These are phyloP conservation scores for Strombidium stylifer DNA, from an alignment of 73 alveolate species.

Conservation along the genomic window DNA sequence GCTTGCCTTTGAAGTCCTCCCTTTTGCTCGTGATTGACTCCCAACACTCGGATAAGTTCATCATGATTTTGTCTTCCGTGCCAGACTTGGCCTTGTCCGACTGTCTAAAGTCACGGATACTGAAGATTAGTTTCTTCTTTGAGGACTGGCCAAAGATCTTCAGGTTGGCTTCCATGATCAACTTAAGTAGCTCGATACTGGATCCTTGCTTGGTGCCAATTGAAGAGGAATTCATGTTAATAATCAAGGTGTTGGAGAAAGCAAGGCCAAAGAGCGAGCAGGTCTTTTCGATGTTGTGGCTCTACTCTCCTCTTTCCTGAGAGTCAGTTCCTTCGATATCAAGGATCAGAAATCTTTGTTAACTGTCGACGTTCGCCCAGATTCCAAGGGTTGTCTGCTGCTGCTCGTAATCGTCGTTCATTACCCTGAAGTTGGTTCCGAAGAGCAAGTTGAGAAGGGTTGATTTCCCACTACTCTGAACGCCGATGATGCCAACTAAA, in stretches of 20 bases:
- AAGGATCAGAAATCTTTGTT: conserved; percentile 57
- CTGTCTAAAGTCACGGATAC: conserved; percentile 82
- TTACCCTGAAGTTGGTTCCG: conserved; percentile 65
- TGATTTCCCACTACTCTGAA: conserved; percentile 80
- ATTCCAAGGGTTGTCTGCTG: conserved; percentile 85
- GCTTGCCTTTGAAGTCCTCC: conserved; percentile 45
- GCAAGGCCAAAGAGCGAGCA: conserved; percentile 87
- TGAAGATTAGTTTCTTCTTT: conserved; percentile 77
- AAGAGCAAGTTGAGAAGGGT: conserved; percentile 77
- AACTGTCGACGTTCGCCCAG: conserved; percentile 44
- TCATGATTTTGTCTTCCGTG: conserved; percentile 59
- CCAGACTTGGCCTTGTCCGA: conserved; percentile 38
- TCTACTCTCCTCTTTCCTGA: conserved; percentile 84
- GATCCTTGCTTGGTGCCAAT: conserved; percentile 89
- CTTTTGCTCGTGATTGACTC: too few relatives aligned
- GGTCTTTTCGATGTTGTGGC: conserved; percentile 82
- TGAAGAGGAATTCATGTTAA: conserved; percentile 86
- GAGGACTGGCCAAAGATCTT: conserved; percentile 70
- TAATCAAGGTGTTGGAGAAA: conserved; percentile 82
- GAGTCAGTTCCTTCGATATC: conserved; percentile 92
- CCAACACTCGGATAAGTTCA: conserved; percentile 77
- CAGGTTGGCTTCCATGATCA: conserved; percentile 85
- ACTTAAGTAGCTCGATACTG: conserved; percentile 79
- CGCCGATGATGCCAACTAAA: conserved; percentile 81
- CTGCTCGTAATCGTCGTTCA: conserved; percentile 71